These are phyloP conservation scores for Pholiota adiposa DNA, from an alignment of 1,284 basidiomycete genomes.

Conservation along the genomic window DNA sequence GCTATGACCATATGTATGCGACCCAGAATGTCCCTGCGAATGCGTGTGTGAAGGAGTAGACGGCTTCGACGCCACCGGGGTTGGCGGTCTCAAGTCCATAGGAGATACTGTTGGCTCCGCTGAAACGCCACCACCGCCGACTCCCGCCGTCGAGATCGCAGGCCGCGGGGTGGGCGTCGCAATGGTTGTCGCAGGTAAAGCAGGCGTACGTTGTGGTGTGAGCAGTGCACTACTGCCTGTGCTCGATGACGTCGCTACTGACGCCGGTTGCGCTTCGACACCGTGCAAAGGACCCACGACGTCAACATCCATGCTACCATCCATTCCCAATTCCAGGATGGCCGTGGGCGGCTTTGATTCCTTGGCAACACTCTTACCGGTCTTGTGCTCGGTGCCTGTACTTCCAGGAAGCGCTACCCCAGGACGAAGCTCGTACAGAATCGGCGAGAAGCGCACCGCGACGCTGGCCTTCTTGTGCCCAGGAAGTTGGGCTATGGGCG, in stretches of 20 bases:
- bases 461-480: conserved; percentile 96
- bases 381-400: conserved; percentile 31
- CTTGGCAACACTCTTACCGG: conserved; percentile 46
- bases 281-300: conserved; percentile 47
- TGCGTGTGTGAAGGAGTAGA: conserved; percentile 43
- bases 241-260: conserved; percentile 10
- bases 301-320: conserved; percentile 66
- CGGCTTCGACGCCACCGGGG: conserved; percentile 61
- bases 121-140: conserved; percentile 28
- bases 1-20: conserved; percentile 24
- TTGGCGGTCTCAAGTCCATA: conserved; percentile 58
- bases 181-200: conserved; percentile 36
- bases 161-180: conserved; percentile 45
- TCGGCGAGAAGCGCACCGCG: conserved; percentile 92
- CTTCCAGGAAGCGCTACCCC: conserved; percentile 43
- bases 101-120: conserved; percentile 66
- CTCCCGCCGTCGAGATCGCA: conserved; percentile 27
- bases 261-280: conserved; percentile 21
- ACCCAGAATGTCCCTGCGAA: conserved; percentile 5
- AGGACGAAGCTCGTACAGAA: conserved; percentile 86
- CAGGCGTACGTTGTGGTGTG: conserved; percentile 38
- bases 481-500: conserved; percentile 93
- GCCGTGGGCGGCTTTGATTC: conserved; percentile 31
- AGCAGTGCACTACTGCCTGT: conserved; percentile 20
- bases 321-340: conserved; percentile 69